phyloP scores from a whole-genome alignment of 805 yeast species.

The Grigorovia transvaalensis region DNA sequence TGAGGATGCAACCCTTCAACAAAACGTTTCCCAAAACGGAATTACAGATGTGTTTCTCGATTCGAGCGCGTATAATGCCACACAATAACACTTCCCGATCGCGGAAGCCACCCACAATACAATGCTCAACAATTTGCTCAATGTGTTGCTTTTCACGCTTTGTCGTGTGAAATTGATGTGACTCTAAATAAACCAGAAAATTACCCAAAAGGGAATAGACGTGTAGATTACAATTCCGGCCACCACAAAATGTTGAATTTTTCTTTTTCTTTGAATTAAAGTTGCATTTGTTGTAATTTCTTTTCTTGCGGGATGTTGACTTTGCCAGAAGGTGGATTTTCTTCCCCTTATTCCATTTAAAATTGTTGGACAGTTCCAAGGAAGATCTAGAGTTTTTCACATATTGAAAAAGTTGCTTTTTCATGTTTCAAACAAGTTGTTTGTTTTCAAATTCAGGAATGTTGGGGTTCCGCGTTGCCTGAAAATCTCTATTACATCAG shows the following conservation, averaged over 20 bases:
- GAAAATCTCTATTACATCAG: not conserved
- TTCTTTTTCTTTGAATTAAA: not conserved
- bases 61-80: not conserved
- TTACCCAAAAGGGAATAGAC: not conserved
- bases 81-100: not conserved
- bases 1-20: not conserved
- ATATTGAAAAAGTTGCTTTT: too few relatives aligned
- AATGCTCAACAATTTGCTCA: not conserved
- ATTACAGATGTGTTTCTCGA: not conserved
- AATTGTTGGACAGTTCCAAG: not conserved
- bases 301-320: not conserved
- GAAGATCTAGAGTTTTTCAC: not conserved
- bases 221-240: not conserved
- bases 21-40: not conserved
- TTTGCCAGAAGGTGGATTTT: not conserved
- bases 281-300: not conserved
- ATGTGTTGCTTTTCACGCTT: not conserved
- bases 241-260: not conserved
- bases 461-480: not conserved
- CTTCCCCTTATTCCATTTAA: not conserved
- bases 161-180: not conserved
- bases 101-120: not conserved
- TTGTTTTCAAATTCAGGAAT: not conserved
- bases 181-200: not conserved
- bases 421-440: too few relatives aligned